Evolutionary conservation across 257 asterid species (phyloP).

Genomic region (Gynochthodes officinalis): DNA sequence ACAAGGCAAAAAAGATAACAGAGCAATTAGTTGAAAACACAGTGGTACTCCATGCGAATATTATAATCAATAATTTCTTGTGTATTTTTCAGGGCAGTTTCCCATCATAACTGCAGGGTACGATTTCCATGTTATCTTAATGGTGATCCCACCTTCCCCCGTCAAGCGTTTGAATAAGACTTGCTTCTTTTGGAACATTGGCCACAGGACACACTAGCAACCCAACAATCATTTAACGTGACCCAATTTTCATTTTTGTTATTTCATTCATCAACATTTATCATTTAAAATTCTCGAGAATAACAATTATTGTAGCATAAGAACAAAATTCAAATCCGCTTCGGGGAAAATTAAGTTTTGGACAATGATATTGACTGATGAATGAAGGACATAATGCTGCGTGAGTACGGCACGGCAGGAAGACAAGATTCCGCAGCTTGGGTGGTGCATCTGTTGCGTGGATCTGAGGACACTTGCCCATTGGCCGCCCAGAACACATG

Average conservation of each 20-base stretch:
- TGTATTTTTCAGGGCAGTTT: conserved; percentile 16
- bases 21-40: background rate
- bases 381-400: conserved; percentile 1
- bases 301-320: too few relatives aligned
- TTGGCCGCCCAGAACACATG: conserved; percentile 19
- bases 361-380: conserved; percentile 9
- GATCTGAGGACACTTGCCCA: conserved; percentile 43
- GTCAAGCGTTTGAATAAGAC: conserved; percentile 16
- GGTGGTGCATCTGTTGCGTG: conserved; percentile 33
- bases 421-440: conserved; percentile 22
- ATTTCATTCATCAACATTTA: background rate
- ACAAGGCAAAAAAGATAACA: background rate
- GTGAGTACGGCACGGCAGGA: conserved; percentile 3
- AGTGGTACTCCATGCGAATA: background rate
- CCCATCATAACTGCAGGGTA: conserved; percentile 17
- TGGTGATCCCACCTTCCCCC: conserved; percentile 13
- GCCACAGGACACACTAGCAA: background rate
- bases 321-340: conserved; percentile 1
- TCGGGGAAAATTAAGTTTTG: background rate
- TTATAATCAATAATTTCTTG: conserved; percentile 3
- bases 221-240: background rate
- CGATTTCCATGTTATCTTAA: background rate
- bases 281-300: background rate
- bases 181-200: conserved; percentile 7
- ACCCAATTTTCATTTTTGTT: background rate